phyloP scores from a whole-genome alignment of 768 basidiomycete genomes.

The Phlebiopsis flavidoalba region DNA sequence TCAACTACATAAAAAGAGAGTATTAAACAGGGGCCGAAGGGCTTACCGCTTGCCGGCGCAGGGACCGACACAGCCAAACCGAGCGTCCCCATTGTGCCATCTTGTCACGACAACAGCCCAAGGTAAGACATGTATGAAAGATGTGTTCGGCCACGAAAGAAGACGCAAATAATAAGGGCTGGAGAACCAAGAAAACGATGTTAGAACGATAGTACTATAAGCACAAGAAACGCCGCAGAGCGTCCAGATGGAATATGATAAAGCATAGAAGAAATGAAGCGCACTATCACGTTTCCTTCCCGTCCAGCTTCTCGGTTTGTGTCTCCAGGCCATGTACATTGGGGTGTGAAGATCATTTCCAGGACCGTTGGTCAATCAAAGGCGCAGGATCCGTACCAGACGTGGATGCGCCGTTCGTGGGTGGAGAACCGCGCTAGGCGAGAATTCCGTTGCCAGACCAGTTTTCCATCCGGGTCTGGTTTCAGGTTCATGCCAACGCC shows the following conservation, averaged over 20 bases:
- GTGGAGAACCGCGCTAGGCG: conserved; percentile 9
- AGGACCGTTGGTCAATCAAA: background rate
- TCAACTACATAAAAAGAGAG: conserved; percentile 1
- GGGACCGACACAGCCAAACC: background rate
- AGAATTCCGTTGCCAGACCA: conserved; percentile 15
- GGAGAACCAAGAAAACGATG: background rate
- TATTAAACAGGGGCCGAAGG: background rate
- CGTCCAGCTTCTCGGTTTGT: no score
- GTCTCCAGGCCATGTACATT: conserved; percentile 2
- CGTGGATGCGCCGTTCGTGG: background rate
- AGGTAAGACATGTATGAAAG: conserved; percentile 1
- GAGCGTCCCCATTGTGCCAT: background rate
- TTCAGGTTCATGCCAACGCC: conserved; percentile 14
- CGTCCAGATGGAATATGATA: conserved; percentile 11
- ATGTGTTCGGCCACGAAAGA: background rate
- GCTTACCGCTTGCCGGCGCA: background rate
- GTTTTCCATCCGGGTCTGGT: conserved; percentile 22
- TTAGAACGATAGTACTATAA: conserved; percentile 13
- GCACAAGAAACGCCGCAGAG: conserved; percentile 13
- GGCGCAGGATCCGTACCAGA: conserved; percentile 6
- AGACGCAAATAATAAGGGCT: background rate
- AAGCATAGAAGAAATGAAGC: conserved; percentile 1
- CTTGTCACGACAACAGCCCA: background rate
- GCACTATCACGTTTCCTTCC: no score
- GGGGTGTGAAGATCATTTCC: background rate